Percentiles rank a stretch among this genome's conserved stretches.
phyloP scores from a whole-genome alignment of 352 stramenopile species.

The Globisporangium paddicum region DNA sequence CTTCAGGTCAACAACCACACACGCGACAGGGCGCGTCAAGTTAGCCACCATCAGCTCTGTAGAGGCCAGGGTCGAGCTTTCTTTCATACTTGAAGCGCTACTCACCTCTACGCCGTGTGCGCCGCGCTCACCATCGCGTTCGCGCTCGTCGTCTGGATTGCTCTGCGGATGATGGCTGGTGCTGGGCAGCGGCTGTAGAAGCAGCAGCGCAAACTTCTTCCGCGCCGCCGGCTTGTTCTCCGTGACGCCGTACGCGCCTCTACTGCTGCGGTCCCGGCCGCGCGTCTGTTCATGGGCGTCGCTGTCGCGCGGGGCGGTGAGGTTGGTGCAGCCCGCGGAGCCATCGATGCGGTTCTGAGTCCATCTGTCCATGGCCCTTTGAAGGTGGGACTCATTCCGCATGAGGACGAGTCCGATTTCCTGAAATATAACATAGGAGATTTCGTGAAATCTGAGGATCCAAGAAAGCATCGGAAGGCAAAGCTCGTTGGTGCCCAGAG shows the following conservation, averaged over 20 bases:
- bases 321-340: slow-evolving; percentile 28
- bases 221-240: not conserved
- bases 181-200: not conserved
- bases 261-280: not conserved
- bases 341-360: slow-evolving; percentile 9
- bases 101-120: not conserved
- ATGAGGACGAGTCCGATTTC: no score
- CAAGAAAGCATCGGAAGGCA: no score
- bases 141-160: no score
- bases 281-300: not conserved
- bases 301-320: not conserved
- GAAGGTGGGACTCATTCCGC: no score
- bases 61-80: not conserved
- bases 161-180: not conserved
- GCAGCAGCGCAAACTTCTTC: slow-evolving; percentile 7
- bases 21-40: no score
- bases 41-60: not conserved
- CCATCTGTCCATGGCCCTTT: no score
- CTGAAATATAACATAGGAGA: no score
- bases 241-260: not conserved
- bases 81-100: not conserved
- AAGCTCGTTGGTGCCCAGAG: no score
- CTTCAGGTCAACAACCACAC: not conserved
- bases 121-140: not conserved
- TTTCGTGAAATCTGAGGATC: no score